Evolutionary conservation across 306 rosid species (phyloP), one percentile per base, ranked within the genome.

Genomic region (Medicago ruthenica): DNA sequence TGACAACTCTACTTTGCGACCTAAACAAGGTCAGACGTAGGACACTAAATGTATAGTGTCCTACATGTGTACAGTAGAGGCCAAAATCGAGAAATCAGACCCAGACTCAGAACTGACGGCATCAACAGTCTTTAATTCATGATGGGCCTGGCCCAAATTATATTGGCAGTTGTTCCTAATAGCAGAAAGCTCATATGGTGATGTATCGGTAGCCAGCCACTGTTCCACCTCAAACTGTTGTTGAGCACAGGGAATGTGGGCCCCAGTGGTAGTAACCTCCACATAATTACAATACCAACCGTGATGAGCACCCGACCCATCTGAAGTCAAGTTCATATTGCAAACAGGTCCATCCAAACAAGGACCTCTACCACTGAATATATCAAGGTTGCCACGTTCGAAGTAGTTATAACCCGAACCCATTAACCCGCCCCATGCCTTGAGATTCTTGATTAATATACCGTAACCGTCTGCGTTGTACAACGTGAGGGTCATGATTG

Each of bases 271-370:
- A 5, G 92, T 88, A 0, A 93, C 88, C 91, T 93, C 98, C 8
- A 93, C 82, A 66, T 93, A 93, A 67, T 93, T 93, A 27, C 76
- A 64, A 85, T 91, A 93, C 98, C 98, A 93, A 0, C 98, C 98
- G 41, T 91, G 98, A 76, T 88, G 83, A 2, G 74, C 0, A 0
- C 97, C 92, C 55, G 88, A 41, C n/a, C 98, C 98, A 51, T 93
- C 96, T 0, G 98, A 93, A 5, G 93, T 93, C 5, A 93, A 42
- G 76, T 89, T 93, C 3, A 88, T 67, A 0, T 79, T 83, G 36
- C 98, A 93, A 31, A 90, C 79, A 11, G 92, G 88, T 1, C 58
- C 79, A 6, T 65, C 24, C 13, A 93, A 75, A 67, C 98, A 93
- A 0, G 92, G 96, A 0, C 85, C 96, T 0, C 83, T 82, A 1